Base-by-base conservation (phyloP, 768 basidiomycete genomes). In the Lactifluus hygrophoroides region DNA sequence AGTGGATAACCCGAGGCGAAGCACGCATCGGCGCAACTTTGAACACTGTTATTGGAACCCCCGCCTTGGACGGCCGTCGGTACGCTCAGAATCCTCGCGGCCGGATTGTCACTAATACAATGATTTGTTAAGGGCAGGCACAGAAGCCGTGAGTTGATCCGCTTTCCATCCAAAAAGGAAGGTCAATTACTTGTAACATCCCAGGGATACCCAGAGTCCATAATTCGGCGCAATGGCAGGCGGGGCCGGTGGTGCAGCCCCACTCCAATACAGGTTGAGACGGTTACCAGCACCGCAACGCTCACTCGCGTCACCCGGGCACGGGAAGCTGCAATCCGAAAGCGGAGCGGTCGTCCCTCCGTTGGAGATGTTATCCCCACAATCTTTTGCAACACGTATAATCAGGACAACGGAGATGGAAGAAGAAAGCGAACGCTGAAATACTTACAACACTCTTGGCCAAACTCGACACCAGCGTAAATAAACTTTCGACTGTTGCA, bases 401-500 rank as follows among this genome's bases (percentile, higher is more conserved):
- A 54, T 48, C 28, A 54, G 47, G 50, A 37, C 16, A 30, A 30
- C 34, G 0, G 25, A 37, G 1, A 43, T 28, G 17, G 10, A 35
- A 5, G 27, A 32, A 47, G 35, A n/a, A 32, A 13, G 19, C 17
- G 14, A 5, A 49, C 30, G 23, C 23, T 32, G 9, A 23, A 21
- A n/a, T n/a, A 66, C 79, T 58, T 68, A 84, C 84, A 85, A 71
- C 83, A 86, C 69, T 85, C 80, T 58, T 78, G 73, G 21, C 75
- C 78, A 61, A 76, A 89, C 70, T 90, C 88, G 17, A 82, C 76
- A 14, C 89, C 89, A 17, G 88, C 86, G 63, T 80, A 88, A 57
- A 84, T 70, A 66, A 75, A 87, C 9, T 69, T 63, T 54, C 74
- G 69, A n/a, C 70, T 51, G 34, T 75, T 71, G 66, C 79, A 81